Evolutionary conservation across 116 monocot species (phyloP).

Genomic region (Dioscorea cayenensis): DNA sequence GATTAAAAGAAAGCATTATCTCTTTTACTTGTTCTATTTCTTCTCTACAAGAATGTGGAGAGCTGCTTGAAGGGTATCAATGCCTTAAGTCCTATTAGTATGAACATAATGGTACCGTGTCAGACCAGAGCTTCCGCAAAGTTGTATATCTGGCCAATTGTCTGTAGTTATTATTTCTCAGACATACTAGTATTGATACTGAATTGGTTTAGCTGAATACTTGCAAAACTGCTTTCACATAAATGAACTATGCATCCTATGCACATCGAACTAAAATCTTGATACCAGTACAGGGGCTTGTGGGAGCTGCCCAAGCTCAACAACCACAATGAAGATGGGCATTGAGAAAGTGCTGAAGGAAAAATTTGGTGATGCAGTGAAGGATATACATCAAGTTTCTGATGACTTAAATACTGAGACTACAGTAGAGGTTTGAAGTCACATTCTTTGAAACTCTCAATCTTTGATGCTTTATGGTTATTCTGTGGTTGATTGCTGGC

Average conservation of each 20-base stretch:
- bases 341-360: slow-evolving; percentile 86
- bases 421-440: slow-evolving; percentile 42
- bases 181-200: no score
- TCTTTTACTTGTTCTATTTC: no score
- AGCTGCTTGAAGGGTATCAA: no score
- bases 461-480: no score
- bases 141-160: no score
- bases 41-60: no score
- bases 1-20: no score
- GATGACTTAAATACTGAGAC: slow-evolving; percentile 30
- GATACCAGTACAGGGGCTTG: slow-evolving; percentile 58
- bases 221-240: background rate
- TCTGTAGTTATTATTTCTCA: no score
- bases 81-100: no score
- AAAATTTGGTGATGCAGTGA: slow-evolving; percentile 82
- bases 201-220: background rate
- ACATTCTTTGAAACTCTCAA: background rate
- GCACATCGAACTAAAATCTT: background rate
- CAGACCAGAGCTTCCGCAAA: no score
- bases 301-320: slow-evolving; percentile 88
- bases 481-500: background rate
- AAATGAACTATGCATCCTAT: slow-evolving; percentile 1
- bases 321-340: slow-evolving; percentile 98
- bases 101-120: no score
- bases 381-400: slow-evolving; percentile 68